These are phyloP conservation scores for Neofusicoccum laricinum DNA, from an alignment of 2,329 filamentous ascomycete genomes.

Conservation along the genomic window DNA sequence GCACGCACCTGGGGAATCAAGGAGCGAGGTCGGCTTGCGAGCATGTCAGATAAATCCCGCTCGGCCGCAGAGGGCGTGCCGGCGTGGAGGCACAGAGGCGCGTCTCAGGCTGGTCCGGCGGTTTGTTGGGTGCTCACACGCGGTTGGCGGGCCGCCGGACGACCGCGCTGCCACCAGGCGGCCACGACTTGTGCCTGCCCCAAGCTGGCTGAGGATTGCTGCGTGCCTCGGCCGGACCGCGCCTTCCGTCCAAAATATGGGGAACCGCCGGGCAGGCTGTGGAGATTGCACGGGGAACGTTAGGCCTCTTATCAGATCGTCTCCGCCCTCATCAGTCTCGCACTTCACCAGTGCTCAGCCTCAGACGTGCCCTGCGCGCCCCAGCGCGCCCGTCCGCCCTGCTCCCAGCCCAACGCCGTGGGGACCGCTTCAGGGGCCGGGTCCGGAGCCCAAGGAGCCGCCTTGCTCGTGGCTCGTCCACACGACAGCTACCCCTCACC, in stretches of 20 bases:
- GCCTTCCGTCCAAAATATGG: background rate
- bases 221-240: background rate
- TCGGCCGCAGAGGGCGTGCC: too few relatives aligned
- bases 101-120: too few relatives aligned
- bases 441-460: background rate
- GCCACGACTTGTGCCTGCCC: background rate
- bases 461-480: background rate
- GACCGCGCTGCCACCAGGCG: too few relatives aligned
- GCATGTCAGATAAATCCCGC: too few relatives aligned
- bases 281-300: background rate
- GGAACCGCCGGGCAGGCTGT: background rate
- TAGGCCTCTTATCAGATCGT: background rate
- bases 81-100: too few relatives aligned
- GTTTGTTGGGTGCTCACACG: too few relatives aligned
- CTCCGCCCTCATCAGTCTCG: background rate
- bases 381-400: background rate
- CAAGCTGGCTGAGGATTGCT: background rate
- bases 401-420: background rate
- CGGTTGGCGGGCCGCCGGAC: too few relatives aligned
- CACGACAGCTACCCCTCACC: background rate
- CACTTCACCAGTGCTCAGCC: background rate
- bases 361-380: background rate
- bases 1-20: background rate
- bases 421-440: background rate
- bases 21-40: too few relatives aligned